Evolutionary conservation across 805 yeast genomes (phyloP).

Genomic region (Scheffersomyces ergatensis): DNA sequence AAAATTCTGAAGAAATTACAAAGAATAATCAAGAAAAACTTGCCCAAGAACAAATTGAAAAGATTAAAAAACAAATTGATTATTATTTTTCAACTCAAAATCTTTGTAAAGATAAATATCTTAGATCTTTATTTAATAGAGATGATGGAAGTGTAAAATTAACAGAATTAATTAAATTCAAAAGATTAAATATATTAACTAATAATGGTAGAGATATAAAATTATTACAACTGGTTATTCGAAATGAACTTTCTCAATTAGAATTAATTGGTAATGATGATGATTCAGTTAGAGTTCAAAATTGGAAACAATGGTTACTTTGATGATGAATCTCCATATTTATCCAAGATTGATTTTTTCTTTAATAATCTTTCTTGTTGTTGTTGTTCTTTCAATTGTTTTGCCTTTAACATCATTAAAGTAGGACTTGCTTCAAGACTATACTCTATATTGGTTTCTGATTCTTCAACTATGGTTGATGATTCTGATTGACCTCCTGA

Average conservation of each 20-base stretch:
- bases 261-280: slow-evolving; percentile 12
- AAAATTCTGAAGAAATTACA: too few relatives aligned
- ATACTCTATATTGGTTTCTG: slow-evolving; percentile 21
- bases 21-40: too few relatives aligned
- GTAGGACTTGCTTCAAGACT: slow-evolving; percentile 39
- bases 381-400: slow-evolving; percentile 16
- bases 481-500: background rate
- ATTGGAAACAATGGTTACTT: slow-evolving; percentile 17
- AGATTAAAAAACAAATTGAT: slow-evolving; percentile 13
- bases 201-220: slow-evolving; percentile 10
- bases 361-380: slow-evolving; percentile 9
- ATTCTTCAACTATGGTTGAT: slow-evolving; percentile 2
- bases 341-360: slow-evolving; percentile 12
- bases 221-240: slow-evolving; percentile 9
- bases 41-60: background rate
- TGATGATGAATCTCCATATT: slow-evolving; percentile 11
- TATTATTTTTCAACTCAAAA: slow-evolving; percentile 22
- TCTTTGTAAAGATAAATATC: slow-evolving; percentile 17
- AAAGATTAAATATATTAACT: slow-evolving; percentile 13
- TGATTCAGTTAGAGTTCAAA: slow-evolving; percentile 9
- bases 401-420: slow-evolving; percentile 25
- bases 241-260: slow-evolving; percentile 7
- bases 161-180: slow-evolving; percentile 12
- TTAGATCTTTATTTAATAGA: slow-evolving; percentile 14
- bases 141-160: slow-evolving; percentile 15